Conservation (phyloP, 2,329 filamentous ascomycete species). For the Hypoxylon sp. region DNA sequence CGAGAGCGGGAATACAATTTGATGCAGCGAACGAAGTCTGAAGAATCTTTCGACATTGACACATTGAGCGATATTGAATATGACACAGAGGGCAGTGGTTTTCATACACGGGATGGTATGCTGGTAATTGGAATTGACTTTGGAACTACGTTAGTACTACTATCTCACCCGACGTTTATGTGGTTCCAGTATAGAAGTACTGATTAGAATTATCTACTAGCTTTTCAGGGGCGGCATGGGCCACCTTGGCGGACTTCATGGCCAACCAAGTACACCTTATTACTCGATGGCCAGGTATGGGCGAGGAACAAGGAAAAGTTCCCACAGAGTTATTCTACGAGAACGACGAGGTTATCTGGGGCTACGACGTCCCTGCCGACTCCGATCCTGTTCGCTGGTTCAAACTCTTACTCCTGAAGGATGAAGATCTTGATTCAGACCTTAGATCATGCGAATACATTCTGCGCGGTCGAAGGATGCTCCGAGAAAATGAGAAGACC, state of each 20-base stretch:
- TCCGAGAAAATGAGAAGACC: slow-evolving; percentile 6
- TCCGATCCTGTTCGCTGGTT: slow-evolving; percentile 58
- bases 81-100: not conserved
- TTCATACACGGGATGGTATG: not conserved
- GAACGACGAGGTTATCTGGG: slow-evolving; percentile 49
- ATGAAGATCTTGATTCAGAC: slow-evolving; percentile 48
- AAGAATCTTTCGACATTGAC: too few relatives aligned
- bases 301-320: slow-evolving; percentile 25
- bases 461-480: not conserved
- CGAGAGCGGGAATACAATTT: too few relatives aligned
- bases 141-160: slow-evolving; percentile 3
- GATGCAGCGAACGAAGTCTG: too few relatives aligned
- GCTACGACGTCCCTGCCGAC: slow-evolving; percentile 51
- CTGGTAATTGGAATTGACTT: slow-evolving; percentile 19
- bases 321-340: slow-evolving; percentile 16
- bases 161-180: too few relatives aligned
- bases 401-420: slow-evolving; percentile 59
- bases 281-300: slow-evolving; percentile 24
- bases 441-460: slow-evolving; percentile 33
- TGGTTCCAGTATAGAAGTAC: not conserved
- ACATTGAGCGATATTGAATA: not conserved
- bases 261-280: slow-evolving; percentile 21
- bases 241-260: slow-evolving; percentile 12
- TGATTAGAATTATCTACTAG: not conserved
- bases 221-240: slow-evolving; percentile 10